Conservation (phyloP, 306 rosid genomes). For the Fragaria iinumae region DNA sequence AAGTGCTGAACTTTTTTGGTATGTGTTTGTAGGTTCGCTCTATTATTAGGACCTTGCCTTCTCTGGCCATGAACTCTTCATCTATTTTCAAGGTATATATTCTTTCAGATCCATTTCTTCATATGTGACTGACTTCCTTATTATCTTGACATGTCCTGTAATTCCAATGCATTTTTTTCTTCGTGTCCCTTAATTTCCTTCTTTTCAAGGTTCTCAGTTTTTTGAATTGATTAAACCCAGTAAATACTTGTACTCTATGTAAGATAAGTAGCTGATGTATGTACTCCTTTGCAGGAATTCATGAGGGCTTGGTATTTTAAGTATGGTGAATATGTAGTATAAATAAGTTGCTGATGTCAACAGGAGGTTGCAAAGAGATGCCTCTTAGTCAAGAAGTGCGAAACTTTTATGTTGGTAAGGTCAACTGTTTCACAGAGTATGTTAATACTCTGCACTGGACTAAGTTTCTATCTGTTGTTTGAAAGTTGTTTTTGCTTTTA, state of each 20-base stretch:
- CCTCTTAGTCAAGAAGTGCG: slow-evolving; percentile 12
- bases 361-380: slow-evolving; percentile 6
- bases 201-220: neutral
- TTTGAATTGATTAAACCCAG: slow-evolving; percentile 10
- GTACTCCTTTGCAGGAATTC: slow-evolving; percentile 14
- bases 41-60: slow-evolving; percentile 44
- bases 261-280: slow-evolving; percentile 6
- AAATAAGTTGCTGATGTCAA: slow-evolving; percentile 11
- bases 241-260: neutral
- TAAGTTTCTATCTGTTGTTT: slow-evolving; percentile 20
- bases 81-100: slow-evolving; percentile 40
- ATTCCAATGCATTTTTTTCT: neutral
- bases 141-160: neutral
- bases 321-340: slow-evolving; percentile 1
- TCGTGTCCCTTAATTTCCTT: neutral
- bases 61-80: slow-evolving; percentile 30
- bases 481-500: slow-evolving; percentile 3
- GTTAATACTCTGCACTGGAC: slow-evolving; percentile 9
- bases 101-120: neutral
- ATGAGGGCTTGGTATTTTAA: slow-evolving; percentile 6
- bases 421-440: slow-evolving; percentile 13
- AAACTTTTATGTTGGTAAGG: slow-evolving; percentile 3
- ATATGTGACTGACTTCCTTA: neutral
- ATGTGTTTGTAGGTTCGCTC: slow-evolving; percentile 46
- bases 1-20: neutral